Conservation (phyloP, 2,329 filamentous ascomycete genomes). For the Colletotrichum shisoi region DNA sequence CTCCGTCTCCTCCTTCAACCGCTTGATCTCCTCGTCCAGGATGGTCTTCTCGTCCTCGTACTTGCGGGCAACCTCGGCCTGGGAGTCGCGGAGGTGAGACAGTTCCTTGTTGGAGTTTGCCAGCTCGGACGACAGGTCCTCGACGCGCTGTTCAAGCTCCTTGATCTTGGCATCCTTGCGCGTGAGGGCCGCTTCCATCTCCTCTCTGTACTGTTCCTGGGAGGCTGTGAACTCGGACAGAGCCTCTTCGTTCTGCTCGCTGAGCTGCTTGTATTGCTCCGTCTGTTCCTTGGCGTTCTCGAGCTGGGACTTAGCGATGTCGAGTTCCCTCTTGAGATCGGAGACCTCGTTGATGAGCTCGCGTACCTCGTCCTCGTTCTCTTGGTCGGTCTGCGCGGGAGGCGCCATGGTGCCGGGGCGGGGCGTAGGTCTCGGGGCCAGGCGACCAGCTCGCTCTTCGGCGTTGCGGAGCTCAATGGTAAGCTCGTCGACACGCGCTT, state of each 20-base stretch:
- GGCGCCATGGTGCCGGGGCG: conserved; percentile 58
- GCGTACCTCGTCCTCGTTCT: conserved; percentile 70
- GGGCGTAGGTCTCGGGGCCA: conserved; percentile 80
- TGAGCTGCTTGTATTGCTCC: conserved; percentile 88
- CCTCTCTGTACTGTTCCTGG: conserved; percentile 85
- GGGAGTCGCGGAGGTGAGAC: conserved; percentile 78
- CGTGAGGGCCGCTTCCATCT: conserved; percentile 77
- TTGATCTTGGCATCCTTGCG: conserved; percentile 82
- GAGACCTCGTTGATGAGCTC: conserved; percentile 84
- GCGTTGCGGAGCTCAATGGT: conserved; percentile 86
- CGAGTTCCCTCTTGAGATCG: conserved; percentile 86
- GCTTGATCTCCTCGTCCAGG: conserved; percentile 78
- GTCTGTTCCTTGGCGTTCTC: conserved; percentile 81
- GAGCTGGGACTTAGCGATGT: conserved; percentile 80
- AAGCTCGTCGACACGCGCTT: conserved; percentile 86
- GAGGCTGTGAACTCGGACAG: conserved; percentile 80
- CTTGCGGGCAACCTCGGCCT: conserved; percentile 74
- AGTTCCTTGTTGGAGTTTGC: conserved; percentile 83
- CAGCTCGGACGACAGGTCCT: conserved; percentile 84
- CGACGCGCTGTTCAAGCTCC: conserved; percentile 82
- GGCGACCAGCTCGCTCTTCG: conserved; percentile 82
- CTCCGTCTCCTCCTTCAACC: conserved; percentile 84
- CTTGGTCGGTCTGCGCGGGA: conserved; percentile 57
- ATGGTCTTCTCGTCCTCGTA: conserved; percentile 83
- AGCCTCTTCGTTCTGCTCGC: conserved; percentile 86